Conservation (phyloP, 805 yeast species). For the Candida oleophila region DNA sequence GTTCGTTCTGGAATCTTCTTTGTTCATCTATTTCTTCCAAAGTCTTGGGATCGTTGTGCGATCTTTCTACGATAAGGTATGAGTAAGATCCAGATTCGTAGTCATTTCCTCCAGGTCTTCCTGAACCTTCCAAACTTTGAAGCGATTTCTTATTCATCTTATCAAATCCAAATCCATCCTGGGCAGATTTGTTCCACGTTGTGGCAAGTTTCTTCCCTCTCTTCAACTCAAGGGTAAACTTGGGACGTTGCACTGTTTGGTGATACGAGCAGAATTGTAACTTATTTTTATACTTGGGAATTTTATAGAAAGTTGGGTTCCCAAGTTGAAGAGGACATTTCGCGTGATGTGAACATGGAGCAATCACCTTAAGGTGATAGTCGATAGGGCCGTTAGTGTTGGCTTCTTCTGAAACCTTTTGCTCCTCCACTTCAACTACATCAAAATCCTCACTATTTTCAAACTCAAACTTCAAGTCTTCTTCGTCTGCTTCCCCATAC, state of each 20-base stretch:
- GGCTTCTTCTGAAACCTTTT: not conserved
- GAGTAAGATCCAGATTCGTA: constrained; percentile 71
- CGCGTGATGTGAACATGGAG: constrained; percentile 90
- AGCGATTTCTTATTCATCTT: constrained; percentile 25
- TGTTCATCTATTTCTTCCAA: constrained; percentile 41
- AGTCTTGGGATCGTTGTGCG: constrained; percentile 41
- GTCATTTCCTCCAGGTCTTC: constrained; percentile 71
- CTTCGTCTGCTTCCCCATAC: constrained; percentile 41
- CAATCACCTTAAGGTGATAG: constrained; percentile 65
- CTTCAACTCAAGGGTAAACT: constrained; percentile 77
- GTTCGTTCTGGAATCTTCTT: constrained; percentile 26
- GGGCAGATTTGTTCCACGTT: constrained; percentile 60
- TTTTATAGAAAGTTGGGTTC: constrained; percentile 63
- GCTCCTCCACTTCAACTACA: constrained; percentile 12
- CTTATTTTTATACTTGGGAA: constrained; percentile 54
- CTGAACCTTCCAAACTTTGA: constrained; percentile 61
- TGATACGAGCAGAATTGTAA: constrained; percentile 75
- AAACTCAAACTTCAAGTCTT: constrained; percentile 49
- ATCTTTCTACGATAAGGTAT: constrained; percentile 70
- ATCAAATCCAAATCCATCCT: constrained; percentile 55
- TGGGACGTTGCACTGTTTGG: constrained; percentile 74
- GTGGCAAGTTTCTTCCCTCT: constrained; percentile 75
- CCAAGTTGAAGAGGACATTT: constrained; percentile 83
- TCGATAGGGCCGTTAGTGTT: constrained; percentile 21
- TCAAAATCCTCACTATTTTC: constrained; percentile 36